Base-by-base conservation (phyloP, 2,329 filamentous ascomycete species). In the Talaromyces sp. region DNA sequence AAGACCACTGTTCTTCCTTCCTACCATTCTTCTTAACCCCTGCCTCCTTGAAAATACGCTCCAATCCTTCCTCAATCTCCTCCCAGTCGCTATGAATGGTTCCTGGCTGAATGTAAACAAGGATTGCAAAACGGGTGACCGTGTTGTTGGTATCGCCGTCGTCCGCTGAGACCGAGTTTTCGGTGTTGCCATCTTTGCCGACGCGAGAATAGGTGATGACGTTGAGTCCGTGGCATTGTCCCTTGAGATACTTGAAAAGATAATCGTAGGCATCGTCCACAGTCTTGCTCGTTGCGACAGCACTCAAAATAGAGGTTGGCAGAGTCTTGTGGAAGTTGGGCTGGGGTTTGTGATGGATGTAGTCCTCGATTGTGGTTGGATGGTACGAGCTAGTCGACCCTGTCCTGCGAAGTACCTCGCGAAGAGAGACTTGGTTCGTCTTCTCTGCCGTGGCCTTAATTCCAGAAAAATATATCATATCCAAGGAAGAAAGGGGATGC, bases 101-200 rank as follows among this genome's bases (percentile, higher is more conserved):
- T 11, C 52, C 60, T 11, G 52, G n/a, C 23, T 62, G 31, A 21
- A 62, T n/a, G 40, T 57, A 57, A 33, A 35, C 60, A 5, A 62
- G 21, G 3, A 44, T 54, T 12, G 52, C 42, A 12, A 50, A 56
- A 25, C 35, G 52, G 11, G 42, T 18, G 14, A 35, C 44, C 25
- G 42, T 16, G 5, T 31, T 33, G 23, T 14, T 44, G 23, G 5
- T 48, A n/a, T 35, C 31, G n/a, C 11, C 21, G 28, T 9, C 18
- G 25, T 54, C n/a, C 11, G n/a, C 50, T 35, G 50, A 16, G 14
- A 35, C n/a, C 1, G 21, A 5, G 4, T 18, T 4, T 12, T 11
- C 21, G 9, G 8, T 1, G 14, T 37, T 21, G 1, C 31, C 50
- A 54, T 54, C n/a, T 6, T 54, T 35, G 31, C 50, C 5, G 31